Conservation (phyloP, 2,329 filamentous ascomycete species). For the Fusarium sambucinum region DNA sequence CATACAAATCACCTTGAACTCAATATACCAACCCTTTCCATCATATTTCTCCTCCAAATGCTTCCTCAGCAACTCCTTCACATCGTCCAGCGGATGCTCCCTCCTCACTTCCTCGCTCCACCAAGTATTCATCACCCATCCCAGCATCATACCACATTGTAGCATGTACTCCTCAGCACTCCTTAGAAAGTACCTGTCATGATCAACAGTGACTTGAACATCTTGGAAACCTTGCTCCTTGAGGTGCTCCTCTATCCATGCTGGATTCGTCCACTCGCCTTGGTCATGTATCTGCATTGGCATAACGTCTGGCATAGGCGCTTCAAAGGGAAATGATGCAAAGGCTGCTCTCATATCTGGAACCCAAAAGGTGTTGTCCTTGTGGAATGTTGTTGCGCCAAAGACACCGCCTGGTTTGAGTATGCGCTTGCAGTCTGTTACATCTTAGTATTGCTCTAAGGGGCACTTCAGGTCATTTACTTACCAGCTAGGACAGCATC, state of each 20-base stretch:
- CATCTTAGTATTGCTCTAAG: neutral
- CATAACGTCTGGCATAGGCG: slow-evolving; percentile 52
- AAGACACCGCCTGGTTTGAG: slow-evolving; percentile 57
- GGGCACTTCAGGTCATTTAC: neutral
- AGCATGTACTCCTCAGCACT: slow-evolving; percentile 54
- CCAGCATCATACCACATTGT: slow-evolving; percentile 55
- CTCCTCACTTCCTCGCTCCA: slow-evolving; percentile 57
- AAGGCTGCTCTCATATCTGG: slow-evolving; percentile 57
- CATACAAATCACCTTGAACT: slow-evolving; percentile 45
- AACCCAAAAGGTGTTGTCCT: slow-evolving; percentile 53
- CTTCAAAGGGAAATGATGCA: slow-evolving; percentile 55
- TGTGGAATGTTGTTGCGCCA: slow-evolving; percentile 55
- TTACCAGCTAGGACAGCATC: slow-evolving; percentile 50
- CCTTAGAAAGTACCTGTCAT: slow-evolving; percentile 45
- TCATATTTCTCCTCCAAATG: slow-evolving; percentile 57
- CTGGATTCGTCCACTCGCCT: slow-evolving; percentile 56
- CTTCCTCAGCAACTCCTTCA: slow-evolving; percentile 51
- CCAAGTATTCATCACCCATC: slow-evolving; percentile 53
- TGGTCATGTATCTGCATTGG: slow-evolving; percentile 57
- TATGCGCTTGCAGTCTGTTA: slow-evolving; percentile 53
- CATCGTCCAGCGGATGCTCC: slow-evolving; percentile 54
- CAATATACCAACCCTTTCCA: slow-evolving; percentile 46
- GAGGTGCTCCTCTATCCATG: slow-evolving; percentile 56
- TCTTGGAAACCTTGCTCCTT: slow-evolving; percentile 53
- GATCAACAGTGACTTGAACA: slow-evolving; percentile 52